Conservation (phyloP, 78 protist genomes). For the Polysphondylium violaceum region DNA sequence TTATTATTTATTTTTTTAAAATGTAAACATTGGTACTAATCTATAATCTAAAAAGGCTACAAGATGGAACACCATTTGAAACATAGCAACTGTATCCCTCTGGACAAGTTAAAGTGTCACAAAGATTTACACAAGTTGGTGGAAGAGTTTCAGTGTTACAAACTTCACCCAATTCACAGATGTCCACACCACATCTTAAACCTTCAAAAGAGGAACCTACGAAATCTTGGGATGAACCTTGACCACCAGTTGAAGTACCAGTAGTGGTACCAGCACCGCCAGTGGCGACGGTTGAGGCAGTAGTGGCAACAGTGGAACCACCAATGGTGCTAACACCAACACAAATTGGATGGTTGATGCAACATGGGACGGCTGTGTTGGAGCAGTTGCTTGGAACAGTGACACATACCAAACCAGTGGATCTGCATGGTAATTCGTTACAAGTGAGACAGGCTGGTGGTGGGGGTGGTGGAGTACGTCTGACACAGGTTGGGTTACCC, state of each 20-base stretch:
- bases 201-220: too few relatives aligned
- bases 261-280: neutral
- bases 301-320: constrained; percentile 16
- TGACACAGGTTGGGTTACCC: constrained; percentile 32
- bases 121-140: too few relatives aligned
- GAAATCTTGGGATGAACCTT: too few relatives aligned
- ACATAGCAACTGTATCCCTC: too few relatives aligned
- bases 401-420: constrained; percentile 19
- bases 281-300: constrained; percentile 17
- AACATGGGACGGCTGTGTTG: constrained; percentile 7
- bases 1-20: too few relatives aligned
- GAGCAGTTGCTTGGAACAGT: constrained; percentile 1
- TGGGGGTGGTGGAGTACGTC: constrained; percentile 7
- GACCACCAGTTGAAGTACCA: neutral
- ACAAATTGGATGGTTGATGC: neutral
- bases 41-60: too few relatives aligned
- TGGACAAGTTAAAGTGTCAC: too few relatives aligned
- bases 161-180: too few relatives aligned
- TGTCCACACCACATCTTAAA: too few relatives aligned
- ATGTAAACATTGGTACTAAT: too few relatives aligned
- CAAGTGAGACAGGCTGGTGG: constrained; percentile 9
- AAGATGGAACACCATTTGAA: too few relatives aligned
- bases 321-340: neutral
- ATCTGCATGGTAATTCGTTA: neutral
- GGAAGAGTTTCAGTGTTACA: too few relatives aligned